phyloP scores from a whole-genome alignment of 2,329 filamentous ascomycete species.

The Monosporascus sp. region DNA sequence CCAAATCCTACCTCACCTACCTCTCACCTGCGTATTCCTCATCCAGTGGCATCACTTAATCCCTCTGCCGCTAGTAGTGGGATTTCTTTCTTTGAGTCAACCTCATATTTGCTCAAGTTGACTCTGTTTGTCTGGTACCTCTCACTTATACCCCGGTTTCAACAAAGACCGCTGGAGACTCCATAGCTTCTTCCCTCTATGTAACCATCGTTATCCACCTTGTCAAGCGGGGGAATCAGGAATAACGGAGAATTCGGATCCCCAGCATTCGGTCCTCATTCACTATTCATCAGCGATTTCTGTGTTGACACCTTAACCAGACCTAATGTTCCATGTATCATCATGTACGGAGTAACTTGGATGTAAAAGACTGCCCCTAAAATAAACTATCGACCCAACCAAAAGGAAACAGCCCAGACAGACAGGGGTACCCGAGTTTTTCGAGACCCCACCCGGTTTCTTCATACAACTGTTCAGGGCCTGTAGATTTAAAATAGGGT shows the following conservation, averaged over 20 bases:
- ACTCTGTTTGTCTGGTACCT: not conserved
- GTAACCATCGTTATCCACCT: not conserved
- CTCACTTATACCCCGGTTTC: too few species aligned
- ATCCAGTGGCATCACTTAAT: not conserved
- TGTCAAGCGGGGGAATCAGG: not conserved
- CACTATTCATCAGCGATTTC: not conserved
- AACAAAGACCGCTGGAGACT: not conserved
- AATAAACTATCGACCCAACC: not conserved
- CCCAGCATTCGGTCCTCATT: not conserved
- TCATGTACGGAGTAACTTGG: too few species aligned
- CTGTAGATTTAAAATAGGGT: too few species aligned
- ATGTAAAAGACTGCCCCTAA: not conserved
- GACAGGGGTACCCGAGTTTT: not conserved
- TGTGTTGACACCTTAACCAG: not conserved
- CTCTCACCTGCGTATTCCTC: not conserved
- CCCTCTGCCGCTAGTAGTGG: not conserved
- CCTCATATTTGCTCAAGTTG: not conserved
- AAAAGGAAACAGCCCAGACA: not conserved
- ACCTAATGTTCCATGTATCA: too few species aligned
- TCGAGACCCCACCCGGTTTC: not conserved
- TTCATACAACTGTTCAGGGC: too few species aligned
- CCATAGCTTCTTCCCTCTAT: not conserved
- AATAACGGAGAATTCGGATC: not conserved
- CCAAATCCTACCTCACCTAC: not conserved
- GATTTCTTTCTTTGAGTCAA: too few species aligned